Base-by-base conservation (phyloP, 1,139 yeast species). In the Diutina ranongensis region DNA sequence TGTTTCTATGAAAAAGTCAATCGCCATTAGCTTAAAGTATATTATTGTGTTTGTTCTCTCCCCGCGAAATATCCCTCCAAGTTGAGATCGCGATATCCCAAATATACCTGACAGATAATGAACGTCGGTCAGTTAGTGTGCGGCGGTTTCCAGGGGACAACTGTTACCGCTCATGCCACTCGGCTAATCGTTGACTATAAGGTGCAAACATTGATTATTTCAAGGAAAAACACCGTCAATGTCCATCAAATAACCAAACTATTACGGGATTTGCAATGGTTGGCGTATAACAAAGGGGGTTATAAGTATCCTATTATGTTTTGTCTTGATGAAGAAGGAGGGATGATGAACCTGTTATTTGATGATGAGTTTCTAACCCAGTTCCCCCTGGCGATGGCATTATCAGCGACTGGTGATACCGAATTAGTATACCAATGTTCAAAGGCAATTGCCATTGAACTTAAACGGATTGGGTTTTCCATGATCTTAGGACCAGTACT, bases 351-450 rank as follows among this genome's bases (percentile, higher is more conserved):
- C 57, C 69, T 80, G 27, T 61, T 79, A 41, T 75, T 74, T 54
- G 83, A 78, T 52, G 68, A 72, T 3, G 68, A 70, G 10, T 65
- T 61, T 49, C 57, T 79, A 28, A 72, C 80, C 9, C 84, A 79
- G 56, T 76, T 74, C 51, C 85, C 85, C 0, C 77, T 81, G 2
- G 78, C 81, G 16, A 77, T 79, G 83, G 84, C 80, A 3, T 59
- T 78, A 36, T 75, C 78, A 1, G 83, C 84, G 16, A 71, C 80
- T 0, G 74, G 74, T 4, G 73, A 75, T 47, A 57, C 67, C 12
- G 69, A 69, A 10, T 57, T 77, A 50, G 79, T 78, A 3, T 73
- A 72, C 50, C 66, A 76, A 46, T 73, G 77, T 1, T 74, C 75
- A 51, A 70, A 72, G 48, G 84, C 83, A 0, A 57, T 78, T 18